Percentiles rank a stretch among this genome's conserved stretches.
phyloP scores from a whole-genome alignment of 2,329 filamentous ascomycete species.

The Colletotrichum godetiae region DNA sequence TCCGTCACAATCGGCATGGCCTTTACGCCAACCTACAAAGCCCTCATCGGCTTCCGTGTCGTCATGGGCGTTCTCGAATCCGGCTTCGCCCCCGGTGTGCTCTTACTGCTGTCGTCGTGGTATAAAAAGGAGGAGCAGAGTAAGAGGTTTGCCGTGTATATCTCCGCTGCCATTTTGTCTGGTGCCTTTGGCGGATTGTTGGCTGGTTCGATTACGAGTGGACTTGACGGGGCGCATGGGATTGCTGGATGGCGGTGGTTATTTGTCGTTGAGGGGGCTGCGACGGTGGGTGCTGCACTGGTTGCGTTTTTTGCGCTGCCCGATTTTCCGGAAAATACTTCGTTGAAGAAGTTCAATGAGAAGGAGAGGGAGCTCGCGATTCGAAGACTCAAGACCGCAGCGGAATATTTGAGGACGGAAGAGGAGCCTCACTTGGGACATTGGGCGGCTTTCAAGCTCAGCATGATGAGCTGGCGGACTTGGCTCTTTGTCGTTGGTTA shows the following conservation, averaged over 20 bases:
- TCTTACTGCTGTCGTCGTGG: conserved; percentile 75
- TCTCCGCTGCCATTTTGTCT: conserved; percentile 76
- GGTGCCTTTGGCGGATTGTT: conserved; percentile 74
- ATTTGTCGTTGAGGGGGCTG: conserved; percentile 72
- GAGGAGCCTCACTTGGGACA: conserved; percentile 66
- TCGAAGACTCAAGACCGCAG: conserved; percentile 68
- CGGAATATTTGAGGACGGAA: conserved; percentile 70
- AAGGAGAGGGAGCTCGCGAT: conserved; percentile 71
- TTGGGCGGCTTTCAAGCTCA: conserved; percentile 35
- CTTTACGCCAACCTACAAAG: conserved; percentile 41
- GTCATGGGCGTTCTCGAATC: conserved; percentile 67
- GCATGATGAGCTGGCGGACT: conserved; percentile 51
- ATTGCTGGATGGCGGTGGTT: conserved; percentile 63
- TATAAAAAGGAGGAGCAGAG: conserved; percentile 57
- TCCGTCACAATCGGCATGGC: conserved; percentile 43
- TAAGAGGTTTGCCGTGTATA: conserved; percentile 69
- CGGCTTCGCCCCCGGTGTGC: conserved; percentile 69
- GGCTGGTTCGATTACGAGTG: conserved; percentile 67
- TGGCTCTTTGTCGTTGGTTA: conserved; percentile 55
- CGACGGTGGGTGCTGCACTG: conserved; percentile 72
- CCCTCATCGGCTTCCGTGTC: conserved; percentile 52
- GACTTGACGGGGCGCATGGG: conserved; percentile 65
- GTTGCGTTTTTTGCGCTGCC: conserved; percentile 74
- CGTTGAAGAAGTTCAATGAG: conserved; percentile 60
- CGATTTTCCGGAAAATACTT: conserved; percentile 75